phyloP scores from a whole-genome alignment of 2,329 filamentous ascomycete genomes.

The Elsinoe perseae region DNA sequence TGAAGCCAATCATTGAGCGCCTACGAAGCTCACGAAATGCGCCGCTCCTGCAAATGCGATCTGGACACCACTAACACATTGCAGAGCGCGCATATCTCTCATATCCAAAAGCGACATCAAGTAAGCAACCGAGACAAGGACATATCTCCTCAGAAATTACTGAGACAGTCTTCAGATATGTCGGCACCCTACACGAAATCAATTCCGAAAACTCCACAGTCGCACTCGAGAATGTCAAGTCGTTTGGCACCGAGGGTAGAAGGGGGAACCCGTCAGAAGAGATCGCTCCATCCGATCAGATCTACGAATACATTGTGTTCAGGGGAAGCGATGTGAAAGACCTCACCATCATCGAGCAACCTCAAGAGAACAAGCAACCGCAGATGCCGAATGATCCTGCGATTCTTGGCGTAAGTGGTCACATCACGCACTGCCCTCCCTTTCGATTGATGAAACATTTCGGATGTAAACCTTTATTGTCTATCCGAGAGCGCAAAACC shows the following conservation, averaged over 20 bases:
- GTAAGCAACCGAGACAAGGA: constrained; percentile 45
- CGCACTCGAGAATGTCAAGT: constrained; percentile 90
- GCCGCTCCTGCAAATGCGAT: constrained; percentile 9
- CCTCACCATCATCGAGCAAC: constrained; percentile 80
- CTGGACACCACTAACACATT: constrained; percentile 19
- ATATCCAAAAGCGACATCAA: constrained; percentile 97
- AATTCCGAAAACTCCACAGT: constrained; percentile 96
- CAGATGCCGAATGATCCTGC: constrained; percentile 89
- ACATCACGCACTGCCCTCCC: constrained; percentile 24
- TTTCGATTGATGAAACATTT: constrained; percentile 86
- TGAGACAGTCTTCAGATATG: constrained; percentile 58
- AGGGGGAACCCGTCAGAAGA: constrained; percentile 71
- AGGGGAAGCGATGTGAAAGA: constrained; percentile 98
- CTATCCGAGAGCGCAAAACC: constrained; percentile 89
- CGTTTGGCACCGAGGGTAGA: constrained; percentile 88
- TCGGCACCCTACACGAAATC: constrained; percentile 93
- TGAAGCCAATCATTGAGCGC: not conserved
- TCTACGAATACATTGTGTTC: constrained; percentile 99
- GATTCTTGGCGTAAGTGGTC: constrained; percentile 82
- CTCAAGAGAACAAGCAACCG: constrained; percentile 64
- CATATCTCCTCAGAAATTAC: not conserved
- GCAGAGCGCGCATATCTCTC: constrained; percentile 84
- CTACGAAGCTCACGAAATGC: not conserved
- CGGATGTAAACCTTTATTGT: constrained; percentile 85
- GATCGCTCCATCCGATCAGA: constrained; percentile 71